These are phyloP conservation scores for Metschnikowia henanensis DNA, from an alignment of 805 yeast species.

Conservation along the genomic window DNA sequence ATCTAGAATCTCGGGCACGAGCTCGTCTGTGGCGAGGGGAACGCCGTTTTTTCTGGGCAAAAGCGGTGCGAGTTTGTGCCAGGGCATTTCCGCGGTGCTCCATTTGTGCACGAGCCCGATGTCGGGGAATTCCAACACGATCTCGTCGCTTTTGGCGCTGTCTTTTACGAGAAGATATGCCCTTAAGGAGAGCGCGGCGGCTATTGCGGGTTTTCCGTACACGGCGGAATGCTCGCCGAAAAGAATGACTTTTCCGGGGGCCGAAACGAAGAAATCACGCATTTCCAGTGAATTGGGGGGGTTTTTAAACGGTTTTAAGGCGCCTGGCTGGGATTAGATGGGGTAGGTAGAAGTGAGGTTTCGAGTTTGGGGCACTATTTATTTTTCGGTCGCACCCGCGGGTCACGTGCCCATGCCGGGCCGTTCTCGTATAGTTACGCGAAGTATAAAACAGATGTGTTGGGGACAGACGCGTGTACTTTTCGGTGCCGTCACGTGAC, in stretches of 20 bases:
- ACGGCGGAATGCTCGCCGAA: slow-evolving; percentile 99
- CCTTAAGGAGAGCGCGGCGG: slow-evolving; percentile 87
- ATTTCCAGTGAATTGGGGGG: slow-evolving; percentile 1
- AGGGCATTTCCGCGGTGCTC: slow-evolving; percentile 62
- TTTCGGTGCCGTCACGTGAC: no score
- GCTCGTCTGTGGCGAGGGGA: slow-evolving; percentile 47
- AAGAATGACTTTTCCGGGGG: slow-evolving; percentile 95
- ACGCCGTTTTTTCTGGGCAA: slow-evolving; percentile 17
- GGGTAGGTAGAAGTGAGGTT: no score
- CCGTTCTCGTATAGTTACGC: no score
- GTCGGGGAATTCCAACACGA: slow-evolving; percentile 76
- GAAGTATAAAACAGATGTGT: no score
- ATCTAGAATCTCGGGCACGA: slow-evolving; percentile 58
- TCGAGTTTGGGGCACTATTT: no score
- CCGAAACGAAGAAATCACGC: slow-evolving; percentile 64
- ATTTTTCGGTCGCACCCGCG: no score
- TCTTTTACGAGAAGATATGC: slow-evolving; percentile 73
- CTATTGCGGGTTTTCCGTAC: slow-evolving; percentile 90
- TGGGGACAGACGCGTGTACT: no score
- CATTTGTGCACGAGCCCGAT: slow-evolving; percentile 66
- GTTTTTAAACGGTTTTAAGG: no score
- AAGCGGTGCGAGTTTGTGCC: slow-evolving; percentile 36
- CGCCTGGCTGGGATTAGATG: no score
- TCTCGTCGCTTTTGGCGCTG: slow-evolving; percentile 38
- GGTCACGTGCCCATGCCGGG: no score